phyloP scores from a whole-genome alignment of 768 basidiomycete species.

The Pluteus cervinus region DNA sequence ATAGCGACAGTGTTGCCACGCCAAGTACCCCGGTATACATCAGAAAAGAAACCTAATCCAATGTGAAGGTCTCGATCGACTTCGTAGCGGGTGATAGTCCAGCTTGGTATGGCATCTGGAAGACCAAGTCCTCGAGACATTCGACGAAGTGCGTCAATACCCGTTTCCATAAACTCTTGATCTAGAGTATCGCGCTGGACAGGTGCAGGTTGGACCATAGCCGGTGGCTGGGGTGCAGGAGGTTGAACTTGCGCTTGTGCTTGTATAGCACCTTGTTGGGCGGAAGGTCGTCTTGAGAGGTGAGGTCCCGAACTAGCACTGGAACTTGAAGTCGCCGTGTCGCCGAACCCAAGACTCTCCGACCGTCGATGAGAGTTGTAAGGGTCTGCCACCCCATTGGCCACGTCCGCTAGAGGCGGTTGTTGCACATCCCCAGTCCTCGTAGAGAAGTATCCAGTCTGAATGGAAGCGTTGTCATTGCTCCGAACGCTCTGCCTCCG shows the following conservation, averaged over 20 bases:
- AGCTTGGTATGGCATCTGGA: constrained; percentile 52
- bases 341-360: constrained; percentile 3
- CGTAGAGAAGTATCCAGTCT: no score
- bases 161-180: constrained; percentile 63
- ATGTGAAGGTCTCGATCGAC: constrained; percentile 65
- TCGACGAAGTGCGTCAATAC: constrained; percentile 64
- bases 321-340: background rate
- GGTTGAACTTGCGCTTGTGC: no score
- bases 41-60: constrained; percentile 69
- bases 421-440: no score
- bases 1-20: constrained; percentile 58
- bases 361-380: constrained; percentile 1
- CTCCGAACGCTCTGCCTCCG: no score
- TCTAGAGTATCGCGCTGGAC: constrained; percentile 52
- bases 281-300: background rate
- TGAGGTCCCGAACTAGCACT: background rate
- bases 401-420: background rate
- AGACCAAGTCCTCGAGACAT: constrained; percentile 43
- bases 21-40: constrained; percentile 78
- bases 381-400: background rate
- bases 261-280: constrained; percentile 2
- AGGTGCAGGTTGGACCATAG: no score
- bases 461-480: background rate
- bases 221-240: no score
- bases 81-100: constrained; percentile 81